Base-by-base conservation (phyloP, 2,329 filamentous ascomycete genomes). In the Ustulina deusta region DNA sequence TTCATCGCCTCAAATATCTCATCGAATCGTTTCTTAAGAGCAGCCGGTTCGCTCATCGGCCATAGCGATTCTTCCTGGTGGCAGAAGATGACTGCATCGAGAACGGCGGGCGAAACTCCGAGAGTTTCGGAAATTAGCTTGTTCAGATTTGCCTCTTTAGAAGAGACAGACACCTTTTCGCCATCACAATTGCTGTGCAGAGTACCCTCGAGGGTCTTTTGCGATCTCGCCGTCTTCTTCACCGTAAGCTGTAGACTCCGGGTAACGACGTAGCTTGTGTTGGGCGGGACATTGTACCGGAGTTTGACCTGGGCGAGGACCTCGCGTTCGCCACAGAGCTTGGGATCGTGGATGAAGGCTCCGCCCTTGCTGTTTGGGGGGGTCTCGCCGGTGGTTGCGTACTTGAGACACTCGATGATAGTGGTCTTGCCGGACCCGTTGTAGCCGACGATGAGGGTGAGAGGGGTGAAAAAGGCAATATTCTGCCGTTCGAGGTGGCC, bases 381-480 rank as follows among this genome's bases (percentile, higher is more conserved):
- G 55, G 97, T 87, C 76, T 97, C 92, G 64, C 96, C 97, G 7
- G 94, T 97, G 20, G 97, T 97, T 60, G 93, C 94, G 89, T 97
- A 99, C 78, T 97, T 97, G 76, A 99, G 91, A 79, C 94, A 97
- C 81, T 99, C 96, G 81, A 99, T 99, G 77, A 99, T 97, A 65
- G 96, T 98, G 10, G 96, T 99, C 83, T 99, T 99, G 69, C 96
- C 96, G 0, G 95, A 98, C 63, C 96, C 96, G 83, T 99, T 99
- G 81, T 94, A 93, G 66, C 96, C 96, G 66, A 99, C 97, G 73
- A 99, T 99, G 69, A 99, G 87, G 13, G 96, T 99, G 64, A 99
- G 86, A 29, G 96, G 97, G 0, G 93, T 91, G 72, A 94, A 90
- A 79, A 99, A 98, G 73, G 91, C 87, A 69, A 98, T 97, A 42